A percentile compares a stretch with the other conserved stretches of the same genome.
Evolutionary conservation across 345 rosid genomes (phyloP).

Genomic region (Populus ilicifolia): DNA sequence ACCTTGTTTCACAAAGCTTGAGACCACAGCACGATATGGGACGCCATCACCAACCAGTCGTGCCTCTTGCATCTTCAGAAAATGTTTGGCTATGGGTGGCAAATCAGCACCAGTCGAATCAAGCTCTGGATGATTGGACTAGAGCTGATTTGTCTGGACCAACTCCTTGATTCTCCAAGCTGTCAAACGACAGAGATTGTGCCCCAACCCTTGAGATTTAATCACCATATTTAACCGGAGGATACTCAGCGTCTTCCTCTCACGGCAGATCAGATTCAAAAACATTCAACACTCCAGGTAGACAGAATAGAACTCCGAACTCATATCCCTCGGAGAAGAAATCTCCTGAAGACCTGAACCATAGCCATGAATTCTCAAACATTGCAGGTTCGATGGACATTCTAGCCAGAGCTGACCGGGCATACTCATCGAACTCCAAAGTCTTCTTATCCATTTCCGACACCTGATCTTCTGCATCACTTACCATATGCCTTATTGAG

Average conservation of each 20-base stretch:
- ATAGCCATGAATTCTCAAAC: conserved; percentile 74
- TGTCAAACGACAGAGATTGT: conserved; percentile 51
- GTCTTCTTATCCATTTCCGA: conserved; percentile 59
- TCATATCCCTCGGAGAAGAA: conserved; percentile 62
- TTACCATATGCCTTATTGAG: conserved; percentile 75
- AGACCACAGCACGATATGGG: conserved; percentile 69
- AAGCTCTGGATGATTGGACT: conserved; percentile 63
- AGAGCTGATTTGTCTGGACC: conserved; percentile 63
- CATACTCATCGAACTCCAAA: conserved; percentile 76
- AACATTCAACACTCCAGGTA: conserved; percentile 65
- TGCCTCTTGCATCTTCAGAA: conserved; percentile 65
- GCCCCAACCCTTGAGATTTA: conserved; percentile 73
- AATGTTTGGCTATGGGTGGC: conserved; percentile 49
- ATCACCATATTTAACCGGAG: conserved; percentile 76
- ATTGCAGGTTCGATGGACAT: conserved; percentile 73
- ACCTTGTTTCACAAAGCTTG: conserved; percentile 71
- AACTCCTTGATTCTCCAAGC: conserved; percentile 60
- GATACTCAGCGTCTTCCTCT: conserved; percentile 48
- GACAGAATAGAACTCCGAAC: conserved; percentile 74
- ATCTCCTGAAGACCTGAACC: conserved; percentile 55
- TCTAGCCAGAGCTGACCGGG: conserved; percentile 78
- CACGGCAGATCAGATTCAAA: conserved; percentile 61
- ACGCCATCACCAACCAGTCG: conserved; percentile 65
- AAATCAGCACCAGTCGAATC: conserved; percentile 44
- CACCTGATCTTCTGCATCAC: conserved; percentile 61